Evolutionary conservation across 2,329 filamentous ascomycete species (phyloP).

Genomic region (Penicillium decumbens): DNA sequence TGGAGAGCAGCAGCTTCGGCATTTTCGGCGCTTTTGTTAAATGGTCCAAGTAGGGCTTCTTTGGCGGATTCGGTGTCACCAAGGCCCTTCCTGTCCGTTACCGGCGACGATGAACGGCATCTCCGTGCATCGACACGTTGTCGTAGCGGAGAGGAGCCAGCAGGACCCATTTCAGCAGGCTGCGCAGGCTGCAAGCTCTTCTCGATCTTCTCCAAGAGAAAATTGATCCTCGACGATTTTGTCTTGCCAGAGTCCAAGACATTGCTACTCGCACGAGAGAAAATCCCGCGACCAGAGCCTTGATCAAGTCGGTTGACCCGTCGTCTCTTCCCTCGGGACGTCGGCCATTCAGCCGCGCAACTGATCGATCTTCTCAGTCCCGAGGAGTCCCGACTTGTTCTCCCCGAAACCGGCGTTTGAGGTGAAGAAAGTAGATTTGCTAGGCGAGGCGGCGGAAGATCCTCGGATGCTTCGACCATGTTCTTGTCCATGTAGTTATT

Average conservation of each 20-base stretch:
- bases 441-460: constrained; percentile 54
- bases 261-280: constrained; percentile 40
- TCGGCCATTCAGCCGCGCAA: constrained; percentile 66
- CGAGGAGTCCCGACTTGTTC: constrained; percentile 42
- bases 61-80: constrained; percentile 1
- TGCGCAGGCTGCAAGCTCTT: constrained; percentile 42
- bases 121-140: constrained; percentile 29
- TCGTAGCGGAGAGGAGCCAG: constrained; percentile 45
- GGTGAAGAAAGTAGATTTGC: constrained; percentile 66
- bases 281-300: constrained; percentile 46
- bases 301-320: constrained; percentile 50
- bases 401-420: constrained; percentile 53
- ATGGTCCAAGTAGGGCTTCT: not conserved
- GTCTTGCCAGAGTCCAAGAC: constrained; percentile 36
- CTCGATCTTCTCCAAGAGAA: constrained; percentile 63
- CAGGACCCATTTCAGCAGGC: constrained; percentile 29
- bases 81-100: constrained; percentile 17
- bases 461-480: constrained; percentile 42
- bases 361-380: constrained; percentile 62
- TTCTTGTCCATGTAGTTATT: constrained; percentile 63
- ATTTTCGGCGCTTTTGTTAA: not conserved
- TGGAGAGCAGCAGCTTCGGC: constrained; percentile 10
- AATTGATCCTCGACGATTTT: constrained; percentile 48
- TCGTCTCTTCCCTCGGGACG: constrained; percentile 57
- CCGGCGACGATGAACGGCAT: constrained; percentile 33